Percentiles rank a stretch among this genome's conserved stretches.
Evolutionary conservation across 352 stramenopile genomes (phyloP).

Genomic region (Thraustochytrium sp.): DNA sequence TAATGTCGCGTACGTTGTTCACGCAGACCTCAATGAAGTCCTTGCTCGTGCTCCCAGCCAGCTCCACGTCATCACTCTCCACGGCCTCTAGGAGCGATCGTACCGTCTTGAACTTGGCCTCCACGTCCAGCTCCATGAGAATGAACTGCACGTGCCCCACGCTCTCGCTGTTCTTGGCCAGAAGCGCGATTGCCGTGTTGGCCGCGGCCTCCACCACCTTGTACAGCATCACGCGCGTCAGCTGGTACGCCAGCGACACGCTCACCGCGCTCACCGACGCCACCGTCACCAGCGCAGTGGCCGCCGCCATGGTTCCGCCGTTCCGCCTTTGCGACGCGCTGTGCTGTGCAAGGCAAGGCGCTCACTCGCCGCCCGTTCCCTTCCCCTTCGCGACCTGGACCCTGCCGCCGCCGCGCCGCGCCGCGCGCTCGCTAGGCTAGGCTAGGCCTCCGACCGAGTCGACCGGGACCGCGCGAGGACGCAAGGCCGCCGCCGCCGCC

Average conservation of each 20-base stretch:
- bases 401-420: no score
- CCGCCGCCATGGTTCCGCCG: background rate
- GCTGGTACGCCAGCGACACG: conserved; percentile 34
- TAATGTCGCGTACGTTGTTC: conserved; percentile 7
- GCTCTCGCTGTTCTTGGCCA: background rate
- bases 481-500: no score
- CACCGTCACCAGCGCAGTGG: conserved; percentile 25
- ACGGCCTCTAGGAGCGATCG: conserved; percentile 23
- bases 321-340: background rate
- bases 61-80: conserved; percentile 14
- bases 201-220: background rate
- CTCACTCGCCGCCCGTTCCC: no score
- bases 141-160: conserved; percentile 41
- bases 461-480: no score
- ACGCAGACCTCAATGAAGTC: conserved; percentile 13
- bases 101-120: conserved; percentile 43
- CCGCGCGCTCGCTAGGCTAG: no score
- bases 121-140: conserved; percentile 43
- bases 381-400: no score
- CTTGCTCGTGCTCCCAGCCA: conserved; percentile 4
- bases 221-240: conserved; percentile 39
- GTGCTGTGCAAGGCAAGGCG: no score
- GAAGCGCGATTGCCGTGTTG: conserved; percentile 29
- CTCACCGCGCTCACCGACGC: conserved; percentile 17
- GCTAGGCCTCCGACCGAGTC: no score